These are phyloP conservation scores for Neofusicoccum ribis DNA, from an alignment of 2,329 filamentous ascomycete genomes.

Conservation along the genomic window DNA sequence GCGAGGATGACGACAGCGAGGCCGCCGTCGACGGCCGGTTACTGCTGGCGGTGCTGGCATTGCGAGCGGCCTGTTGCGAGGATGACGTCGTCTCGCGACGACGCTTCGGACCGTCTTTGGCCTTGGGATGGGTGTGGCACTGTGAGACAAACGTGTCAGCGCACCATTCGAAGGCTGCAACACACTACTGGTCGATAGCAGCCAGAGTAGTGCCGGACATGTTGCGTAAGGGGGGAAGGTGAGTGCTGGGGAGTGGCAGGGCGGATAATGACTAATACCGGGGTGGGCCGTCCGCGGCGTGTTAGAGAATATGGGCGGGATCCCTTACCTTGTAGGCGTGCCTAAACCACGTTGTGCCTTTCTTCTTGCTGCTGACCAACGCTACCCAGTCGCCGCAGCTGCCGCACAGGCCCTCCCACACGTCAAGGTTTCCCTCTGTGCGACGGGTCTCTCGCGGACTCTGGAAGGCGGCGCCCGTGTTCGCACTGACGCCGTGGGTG, in stretches of 20 bases:
- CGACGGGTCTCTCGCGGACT: slow-evolving; percentile 73
- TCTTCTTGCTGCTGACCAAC: slow-evolving; percentile 82
- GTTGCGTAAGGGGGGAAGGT: background rate
- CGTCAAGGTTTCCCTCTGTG: slow-evolving; percentile 77
- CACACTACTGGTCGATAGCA: background rate
- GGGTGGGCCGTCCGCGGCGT: background rate
- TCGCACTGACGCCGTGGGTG: slow-evolving; percentile 81
- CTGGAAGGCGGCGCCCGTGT: slow-evolving; percentile 76
- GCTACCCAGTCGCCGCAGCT: slow-evolving; percentile 80
- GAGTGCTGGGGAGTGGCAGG: background rate
- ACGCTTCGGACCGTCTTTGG: slow-evolving; percentile 44
- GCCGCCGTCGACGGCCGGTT: background rate
- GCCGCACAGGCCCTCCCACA: slow-evolving; percentile 78
- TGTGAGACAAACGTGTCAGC: slow-evolving; percentile 21
- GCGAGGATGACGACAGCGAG: background rate
- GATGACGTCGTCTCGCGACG: slow-evolving; percentile 39
- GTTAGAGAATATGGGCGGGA: slow-evolving; percentile 8
- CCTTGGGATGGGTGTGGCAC: slow-evolving; percentile 46
- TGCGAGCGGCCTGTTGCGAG: slow-evolving; percentile 23
- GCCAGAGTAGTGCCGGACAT: background rate
- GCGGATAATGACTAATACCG: background rate
- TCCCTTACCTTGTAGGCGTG: slow-evolving; percentile 76
- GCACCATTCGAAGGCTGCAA: background rate
- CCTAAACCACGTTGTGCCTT: slow-evolving; percentile 88
- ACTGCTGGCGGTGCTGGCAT: background rate